A percentile compares a stretch with the other conserved stretches of the same genome.
phyloP scores from a whole-genome alignment of 805 yeast species.

The Torulaspora delbrueckii region DNA sequence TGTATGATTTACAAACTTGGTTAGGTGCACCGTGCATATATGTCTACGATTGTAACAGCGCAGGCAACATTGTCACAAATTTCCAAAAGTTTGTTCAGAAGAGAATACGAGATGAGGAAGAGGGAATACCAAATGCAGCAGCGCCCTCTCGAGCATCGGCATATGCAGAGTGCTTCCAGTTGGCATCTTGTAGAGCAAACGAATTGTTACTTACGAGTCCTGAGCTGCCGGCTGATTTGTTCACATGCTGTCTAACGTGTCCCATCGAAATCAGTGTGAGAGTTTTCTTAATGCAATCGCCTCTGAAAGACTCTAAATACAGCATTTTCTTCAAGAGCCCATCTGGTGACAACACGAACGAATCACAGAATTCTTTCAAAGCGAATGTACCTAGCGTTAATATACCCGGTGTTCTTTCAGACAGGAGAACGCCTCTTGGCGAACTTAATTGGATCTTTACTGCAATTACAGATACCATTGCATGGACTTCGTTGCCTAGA shows the following conservation, averaged over 20 bases:
- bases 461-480: conserved; percentile 95
- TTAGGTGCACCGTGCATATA: conserved; percentile 95
- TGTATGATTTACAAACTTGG: conserved; percentile 96
- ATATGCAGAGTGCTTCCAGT: conserved; percentile 81
- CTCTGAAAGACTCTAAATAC: conserved; percentile 45
- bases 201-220: conserved; percentile 91
- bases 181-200: conserved; percentile 86
- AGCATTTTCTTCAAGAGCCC: conserved; percentile 38
- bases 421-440: conserved; percentile 91
- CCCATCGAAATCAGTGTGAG: conserved; percentile 91
- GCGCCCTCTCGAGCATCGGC: conserved; percentile 43
- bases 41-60: conserved; percentile 90
- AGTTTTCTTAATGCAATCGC: conserved; percentile 86
- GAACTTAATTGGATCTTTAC: conserved; percentile 97
- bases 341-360: conserved; percentile 24
- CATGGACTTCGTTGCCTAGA: conserved; percentile 89
- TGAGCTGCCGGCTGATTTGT: conserved; percentile 89
- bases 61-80: conserved; percentile 87
- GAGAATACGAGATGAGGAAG: conserved; percentile 80
- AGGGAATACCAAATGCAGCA: conserved; percentile 41
- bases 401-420: conserved; percentile 88
- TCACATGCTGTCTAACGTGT: conserved; percentile 91
- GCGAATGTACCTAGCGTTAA: conserved; percentile 42
- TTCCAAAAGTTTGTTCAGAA: conserved; percentile 87
- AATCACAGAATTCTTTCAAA: conserved; percentile 17